phyloP scores from a whole-genome alignment of 2,329 filamentous ascomycete species.

The Thyridium curvatum region DNA sequence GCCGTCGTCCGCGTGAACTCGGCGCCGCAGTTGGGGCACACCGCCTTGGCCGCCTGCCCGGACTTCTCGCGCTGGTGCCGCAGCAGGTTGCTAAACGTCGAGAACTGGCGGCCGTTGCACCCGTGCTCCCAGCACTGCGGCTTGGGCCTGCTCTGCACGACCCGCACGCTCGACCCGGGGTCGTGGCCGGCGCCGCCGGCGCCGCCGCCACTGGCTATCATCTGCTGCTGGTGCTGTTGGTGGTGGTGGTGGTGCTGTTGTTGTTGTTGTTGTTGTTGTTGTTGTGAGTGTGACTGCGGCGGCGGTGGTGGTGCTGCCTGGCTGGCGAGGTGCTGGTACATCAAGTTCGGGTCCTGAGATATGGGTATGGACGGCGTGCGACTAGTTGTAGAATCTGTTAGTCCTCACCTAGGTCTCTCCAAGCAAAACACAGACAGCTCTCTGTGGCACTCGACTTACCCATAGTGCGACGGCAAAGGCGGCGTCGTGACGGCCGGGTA shows the following conservation, averaged over 20 bases:
- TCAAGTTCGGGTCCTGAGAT: conserved; percentile 10
- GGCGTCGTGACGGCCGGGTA: conserved; percentile 18
- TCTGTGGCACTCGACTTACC: conserved; percentile 16
- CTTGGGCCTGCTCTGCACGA: conserved; percentile 76
- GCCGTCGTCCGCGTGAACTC: conserved; percentile 88
- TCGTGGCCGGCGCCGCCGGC: conserved; percentile 2
- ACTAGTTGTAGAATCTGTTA: too few relatives aligned
- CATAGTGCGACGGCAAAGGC: conserved; percentile 21
- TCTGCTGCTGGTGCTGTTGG: conserved; percentile 1
- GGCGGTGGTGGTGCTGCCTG: too few relatives aligned
- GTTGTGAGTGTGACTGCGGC: too few relatives aligned
- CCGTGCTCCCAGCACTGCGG: conserved; percentile 97
- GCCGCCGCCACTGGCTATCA: conserved; percentile 17
- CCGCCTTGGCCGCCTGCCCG: conserved; percentile 80
- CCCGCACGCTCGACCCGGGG: conserved; percentile 45
- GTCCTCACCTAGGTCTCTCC: background rate
- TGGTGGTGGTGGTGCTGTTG: conserved; percentile 4
- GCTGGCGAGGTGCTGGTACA: conserved; percentile 15
- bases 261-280: too few relatives aligned
- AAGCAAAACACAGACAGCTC: too few relatives aligned
- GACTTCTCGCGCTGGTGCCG: conserved; percentile 93
- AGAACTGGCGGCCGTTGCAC: conserved; percentile 92
- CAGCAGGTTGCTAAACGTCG: conserved; percentile 90
- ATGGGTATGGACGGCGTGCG: background rate
- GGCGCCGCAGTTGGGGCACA: conserved; percentile 84